Base-by-base conservation (phyloP, 2,329 filamentous ascomycete genomes). In the Penicillium sp. region DNA sequence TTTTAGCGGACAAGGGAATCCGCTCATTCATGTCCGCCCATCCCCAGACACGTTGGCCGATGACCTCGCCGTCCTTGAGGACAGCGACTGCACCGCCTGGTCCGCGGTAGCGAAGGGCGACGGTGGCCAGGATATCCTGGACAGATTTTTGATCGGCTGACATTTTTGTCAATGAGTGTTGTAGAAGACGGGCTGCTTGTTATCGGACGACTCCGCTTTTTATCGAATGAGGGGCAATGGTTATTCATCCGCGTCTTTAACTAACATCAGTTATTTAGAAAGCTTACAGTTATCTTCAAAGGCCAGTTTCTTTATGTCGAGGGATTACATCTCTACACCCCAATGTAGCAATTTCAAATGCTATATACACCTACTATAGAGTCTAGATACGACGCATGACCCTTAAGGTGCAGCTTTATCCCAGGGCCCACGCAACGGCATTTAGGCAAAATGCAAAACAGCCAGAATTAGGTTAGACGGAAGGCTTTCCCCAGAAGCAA, bases 1-100 rank as follows among this genome's bases (percentile, higher is more conserved):
- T 75, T 4, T 67, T 49, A 4, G 66, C 37, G 0, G 62, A 66
- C 54, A 77, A 63, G 4, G 63, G 66, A 20, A 71, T 66, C 4
- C 67, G 65, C 7, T 54, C 42, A n/a, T 72, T 64, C 18, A 76
- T 47, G 57, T 76, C 65, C 18, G 74, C 72, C 44, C 68, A 76
- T 31, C 74, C 74, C 72, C 73, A 77, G 33, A 66, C 60, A 3
- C 66, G 66, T 41, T 71, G 60, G 20, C 63, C 67, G 32, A 72
- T 50, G 23, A 74, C 53, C 35, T 74, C 53, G 53, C 74, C 74
- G 68, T 76, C 62, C 50, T 72, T 66, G 18, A 77, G 40, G 10
- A 76, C 62, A 0, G 73, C 74, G 8, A 72, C 53, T 1, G 69
- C 70, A 43, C 73, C 74, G 9, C 74, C 74, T 3, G 74, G 72